Percentiles rank a stretch among this genome's conserved stretches.
Evolutionary conservation across 202 grass and related monocot species (phyloP).

Genomic region (Brachypodium distachyon): DNA sequence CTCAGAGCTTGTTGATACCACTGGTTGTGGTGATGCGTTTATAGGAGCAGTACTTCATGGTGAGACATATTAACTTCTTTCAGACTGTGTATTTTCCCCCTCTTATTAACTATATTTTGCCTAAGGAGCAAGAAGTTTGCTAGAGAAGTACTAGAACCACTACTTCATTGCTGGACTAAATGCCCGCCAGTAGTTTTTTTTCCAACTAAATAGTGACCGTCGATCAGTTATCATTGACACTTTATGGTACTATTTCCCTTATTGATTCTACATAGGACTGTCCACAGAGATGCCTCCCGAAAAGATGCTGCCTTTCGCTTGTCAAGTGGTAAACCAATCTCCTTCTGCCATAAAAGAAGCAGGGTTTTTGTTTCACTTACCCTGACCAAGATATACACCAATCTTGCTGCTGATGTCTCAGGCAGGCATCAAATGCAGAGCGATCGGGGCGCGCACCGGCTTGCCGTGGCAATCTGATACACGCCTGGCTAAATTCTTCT

Average conservation of each 20-base stretch:
- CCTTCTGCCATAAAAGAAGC: not conserved
- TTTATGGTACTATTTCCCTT: not conserved
- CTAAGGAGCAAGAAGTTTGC: not conserved
- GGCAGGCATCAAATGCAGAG: conserved; percentile 23
- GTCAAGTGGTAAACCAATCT: conserved; percentile 38
- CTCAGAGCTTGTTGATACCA: conserved; percentile 46
- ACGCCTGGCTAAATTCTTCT: conserved; percentile 15
- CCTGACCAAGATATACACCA: not conserved
- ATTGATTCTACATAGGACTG: conserved; percentile 15
- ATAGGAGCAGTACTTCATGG: conserved; percentile 43
- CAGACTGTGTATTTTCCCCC: not conserved
- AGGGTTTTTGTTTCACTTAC: not conserved
- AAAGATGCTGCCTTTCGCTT: conserved; percentile 48
- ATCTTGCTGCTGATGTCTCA: not conserved
- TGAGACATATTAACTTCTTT: conserved; percentile 3
- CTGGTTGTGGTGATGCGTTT: conserved; percentile 50
- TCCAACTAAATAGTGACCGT: not conserved
- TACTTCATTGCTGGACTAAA: not conserved
- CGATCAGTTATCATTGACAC: not conserved
- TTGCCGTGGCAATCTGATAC: conserved; percentile 29
- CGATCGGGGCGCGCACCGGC: conserved; percentile 10
- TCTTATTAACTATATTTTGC: not conserved
- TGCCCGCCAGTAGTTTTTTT: not conserved
- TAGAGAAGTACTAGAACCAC: not conserved
- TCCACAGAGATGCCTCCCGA: conserved; percentile 26